phyloP scores from a whole-genome alignment of 2,329 filamentous ascomycete genomes.

The Botryotinia narcissicola region DNA sequence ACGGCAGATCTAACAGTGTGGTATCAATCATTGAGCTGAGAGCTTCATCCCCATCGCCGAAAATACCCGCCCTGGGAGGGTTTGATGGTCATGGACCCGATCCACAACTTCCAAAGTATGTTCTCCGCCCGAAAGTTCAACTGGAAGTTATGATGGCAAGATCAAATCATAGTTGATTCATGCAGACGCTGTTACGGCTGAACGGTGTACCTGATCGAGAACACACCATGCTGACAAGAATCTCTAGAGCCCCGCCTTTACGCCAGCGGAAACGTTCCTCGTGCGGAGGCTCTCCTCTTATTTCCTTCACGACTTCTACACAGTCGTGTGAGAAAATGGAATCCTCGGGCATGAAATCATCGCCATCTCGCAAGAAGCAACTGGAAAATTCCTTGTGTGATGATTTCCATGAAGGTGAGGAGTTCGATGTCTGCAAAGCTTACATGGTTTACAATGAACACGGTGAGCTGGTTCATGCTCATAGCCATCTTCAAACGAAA shows the following conservation, averaged over 20 bases:
- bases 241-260: neutral
- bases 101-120: neutral
- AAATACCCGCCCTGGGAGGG: neutral
- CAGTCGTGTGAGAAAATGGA: neutral
- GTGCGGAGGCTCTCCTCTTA: neutral
- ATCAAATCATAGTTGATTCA: neutral
- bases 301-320: neutral
- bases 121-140: neutral
- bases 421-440: slow-evolving; percentile 20
- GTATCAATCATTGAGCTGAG: slow-evolving; percentile 11
- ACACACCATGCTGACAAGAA: neutral
- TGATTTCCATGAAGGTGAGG: neutral
- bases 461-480: slow-evolving; percentile 33
- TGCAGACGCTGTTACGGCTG: neutral
- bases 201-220: too few species aligned
- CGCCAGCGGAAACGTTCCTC: neutral
- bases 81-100: neutral
- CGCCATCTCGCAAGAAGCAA: neutral
- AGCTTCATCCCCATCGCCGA: neutral
- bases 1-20: slow-evolving; percentile 5
- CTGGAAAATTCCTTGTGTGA: neutral
- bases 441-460: slow-evolving; percentile 37
- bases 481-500: slow-evolving; percentile 18
- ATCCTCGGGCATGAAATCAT: neutral
- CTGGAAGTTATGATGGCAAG: too few species aligned